Conservation (phyloP, 208 protist species). For the Strigomonas culicis region DNA sequence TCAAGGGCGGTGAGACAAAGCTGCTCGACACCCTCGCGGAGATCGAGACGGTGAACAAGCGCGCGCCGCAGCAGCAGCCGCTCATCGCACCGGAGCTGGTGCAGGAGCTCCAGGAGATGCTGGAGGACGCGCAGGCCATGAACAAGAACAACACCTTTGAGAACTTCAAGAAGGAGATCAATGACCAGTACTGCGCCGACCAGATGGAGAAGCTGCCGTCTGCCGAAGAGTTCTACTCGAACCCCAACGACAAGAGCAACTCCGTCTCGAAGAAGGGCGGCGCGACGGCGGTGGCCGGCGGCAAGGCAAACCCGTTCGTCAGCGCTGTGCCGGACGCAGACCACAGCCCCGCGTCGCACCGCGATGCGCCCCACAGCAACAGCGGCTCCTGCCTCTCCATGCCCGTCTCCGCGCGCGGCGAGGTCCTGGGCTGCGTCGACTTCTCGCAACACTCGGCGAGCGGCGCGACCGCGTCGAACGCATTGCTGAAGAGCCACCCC, state of each 20-base stretch:
- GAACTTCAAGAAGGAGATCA: conserved; percentile 41
- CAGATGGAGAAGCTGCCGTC: conserved; percentile 33
- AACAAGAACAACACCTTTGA: conserved; percentile 40
- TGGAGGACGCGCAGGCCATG: conserved; percentile 81
- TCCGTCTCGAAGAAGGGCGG: no score
- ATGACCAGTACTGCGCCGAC: conserved; percentile 39
- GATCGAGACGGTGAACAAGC: conserved; percentile 16
- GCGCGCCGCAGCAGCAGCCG: neutral
- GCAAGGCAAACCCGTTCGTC: conserved; percentile 55
- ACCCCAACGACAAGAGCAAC: neutral
- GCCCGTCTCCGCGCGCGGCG: conserved; percentile 56
- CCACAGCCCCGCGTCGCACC: neutral
- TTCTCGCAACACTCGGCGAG: no score
- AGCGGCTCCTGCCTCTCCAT: conserved; percentile 68
- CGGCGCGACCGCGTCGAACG: no score
- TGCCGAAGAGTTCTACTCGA: conserved; percentile 31
- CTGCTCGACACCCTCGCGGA: conserved; percentile 56
- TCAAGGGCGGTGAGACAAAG: conserved; percentile 75
- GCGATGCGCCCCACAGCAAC: conserved; percentile 1
- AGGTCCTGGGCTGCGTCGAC: no score
- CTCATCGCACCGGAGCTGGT: conserved; percentile 47
- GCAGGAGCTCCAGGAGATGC: conserved; percentile 61
- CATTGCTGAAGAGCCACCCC: no score
- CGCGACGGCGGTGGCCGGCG: conserved; percentile 28
- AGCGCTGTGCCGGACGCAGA: conserved; percentile 46